These are phyloP conservation scores for Fusarium caatingaense DNA, from an alignment of 2,329 filamentous ascomycete genomes.

Conservation along the genomic window DNA sequence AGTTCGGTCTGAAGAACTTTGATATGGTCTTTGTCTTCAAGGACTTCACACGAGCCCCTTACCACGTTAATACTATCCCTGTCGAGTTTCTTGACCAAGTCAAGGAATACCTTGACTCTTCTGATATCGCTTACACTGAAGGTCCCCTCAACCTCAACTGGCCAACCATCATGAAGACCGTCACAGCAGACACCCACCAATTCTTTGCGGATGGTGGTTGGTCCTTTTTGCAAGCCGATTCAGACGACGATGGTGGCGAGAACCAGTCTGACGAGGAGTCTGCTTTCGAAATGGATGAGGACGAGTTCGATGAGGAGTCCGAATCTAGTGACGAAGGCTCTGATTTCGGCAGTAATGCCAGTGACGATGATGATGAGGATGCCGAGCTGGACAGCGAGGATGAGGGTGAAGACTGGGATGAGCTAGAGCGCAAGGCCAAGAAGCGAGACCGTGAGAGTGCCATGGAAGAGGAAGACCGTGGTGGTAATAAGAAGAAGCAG, in stretches of 20 bases:
- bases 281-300: constrained; percentile 90
- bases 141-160: constrained; percentile 98
- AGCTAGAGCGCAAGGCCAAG: constrained; percentile 89
- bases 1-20: constrained; percentile 98
- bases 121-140: constrained; percentile 93
- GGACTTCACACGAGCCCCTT: constrained; percentile 89
- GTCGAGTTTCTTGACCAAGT: constrained; percentile 94
- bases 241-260: constrained; percentile 82
- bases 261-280: constrained; percentile 90
- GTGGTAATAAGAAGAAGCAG: constrained; percentile 75
- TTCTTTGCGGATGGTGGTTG: constrained; percentile 97
- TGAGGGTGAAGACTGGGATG: constrained; percentile 92
- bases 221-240: constrained; percentile 90
- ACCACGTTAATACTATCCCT: constrained; percentile 97
- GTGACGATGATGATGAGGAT: constrained; percentile 80
- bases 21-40: constrained; percentile 99
- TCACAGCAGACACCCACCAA: constrained; percentile 89
- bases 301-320: constrained; percentile 84
- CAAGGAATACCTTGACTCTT: constrained; percentile 97
- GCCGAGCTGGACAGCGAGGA: constrained; percentile 75
- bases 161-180: constrained; percentile 99
- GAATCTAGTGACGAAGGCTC: constrained; percentile 85
- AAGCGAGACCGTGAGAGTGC: constrained; percentile 78
- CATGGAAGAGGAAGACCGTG: constrained; percentile 70
- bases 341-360: constrained; percentile 92